Conservation (phyloP, 2,329 filamentous ascomycete species). For the Penicillium sp. region DNA sequence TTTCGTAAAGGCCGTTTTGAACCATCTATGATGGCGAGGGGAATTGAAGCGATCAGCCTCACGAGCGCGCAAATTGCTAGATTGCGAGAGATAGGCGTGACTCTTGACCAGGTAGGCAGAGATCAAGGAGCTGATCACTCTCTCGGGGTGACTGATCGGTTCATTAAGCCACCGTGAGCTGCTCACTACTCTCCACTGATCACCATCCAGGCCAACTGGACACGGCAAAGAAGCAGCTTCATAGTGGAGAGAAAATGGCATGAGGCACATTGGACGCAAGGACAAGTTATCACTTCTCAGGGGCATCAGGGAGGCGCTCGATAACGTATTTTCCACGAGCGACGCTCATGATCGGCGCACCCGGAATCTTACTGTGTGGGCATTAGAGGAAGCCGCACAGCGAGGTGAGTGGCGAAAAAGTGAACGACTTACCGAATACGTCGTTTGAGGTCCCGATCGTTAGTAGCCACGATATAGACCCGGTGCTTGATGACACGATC, state of each 20-base stretch:
- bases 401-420: not conserved
- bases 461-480: slow-evolving; percentile 75
- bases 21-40: not conserved
- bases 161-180: not conserved
- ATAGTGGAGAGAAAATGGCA: not conserved
- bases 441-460: slow-evolving; percentile 74
- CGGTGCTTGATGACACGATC: slow-evolving; percentile 71
- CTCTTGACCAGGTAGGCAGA: too few species aligned
- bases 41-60: not conserved
- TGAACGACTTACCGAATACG: slow-evolving; percentile 59
- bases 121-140: not conserved
- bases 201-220: not conserved
- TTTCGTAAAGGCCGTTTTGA: not conserved
- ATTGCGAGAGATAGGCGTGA: not conserved
- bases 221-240: not conserved
- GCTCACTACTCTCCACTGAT: not conserved
- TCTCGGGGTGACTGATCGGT: not conserved
- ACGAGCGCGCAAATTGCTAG: not conserved
- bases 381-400: slow-evolving; percentile 6
- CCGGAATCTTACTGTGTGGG: slow-evolving; percentile 66
- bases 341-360: slow-evolving; percentile 71
- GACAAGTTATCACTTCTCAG: slow-evolving; percentile 53
- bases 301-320: slow-evolving; percentile 83
- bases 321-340: slow-evolving; percentile 91
- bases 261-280: not conserved